Conservation (phyloP, 495 filamentous ascomycete species). For the Tetracladium setigerum region DNA sequence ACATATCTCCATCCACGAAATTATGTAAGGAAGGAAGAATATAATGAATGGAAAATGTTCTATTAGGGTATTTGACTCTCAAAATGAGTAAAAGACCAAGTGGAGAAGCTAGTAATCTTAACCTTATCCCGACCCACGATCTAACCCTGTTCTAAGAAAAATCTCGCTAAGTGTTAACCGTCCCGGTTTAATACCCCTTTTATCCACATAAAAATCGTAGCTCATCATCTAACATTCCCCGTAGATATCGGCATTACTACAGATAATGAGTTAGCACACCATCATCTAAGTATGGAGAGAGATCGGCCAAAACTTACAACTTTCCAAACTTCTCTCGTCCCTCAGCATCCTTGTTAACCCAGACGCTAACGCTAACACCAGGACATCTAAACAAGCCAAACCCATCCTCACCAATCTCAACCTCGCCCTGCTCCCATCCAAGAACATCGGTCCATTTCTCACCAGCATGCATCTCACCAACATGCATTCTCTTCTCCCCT, state of each 20-base stretch:
- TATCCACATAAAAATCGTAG: neutral
- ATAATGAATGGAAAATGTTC: too few species aligned
- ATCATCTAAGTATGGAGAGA: neutral
- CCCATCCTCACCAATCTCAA: conserved; percentile 47
- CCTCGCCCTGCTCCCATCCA: conserved; percentile 33
- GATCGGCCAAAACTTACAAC: conserved; percentile 24
- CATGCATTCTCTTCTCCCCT: conserved; percentile 50
- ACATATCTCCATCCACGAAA: too few species aligned
- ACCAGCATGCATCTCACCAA: conserved; percentile 47
- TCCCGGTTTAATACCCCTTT: neutral
- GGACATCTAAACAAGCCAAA: conserved; percentile 47
- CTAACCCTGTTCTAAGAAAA: too few species aligned
- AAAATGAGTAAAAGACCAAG: too few species aligned
- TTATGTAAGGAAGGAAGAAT: too few species aligned
- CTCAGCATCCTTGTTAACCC: conserved; percentile 49
- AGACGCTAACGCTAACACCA: conserved; percentile 48
- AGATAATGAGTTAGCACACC: conserved; percentile 8
- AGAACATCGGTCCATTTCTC: conserved; percentile 59
- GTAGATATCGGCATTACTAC: conserved; percentile 30
- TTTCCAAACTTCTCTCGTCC: conserved; percentile 40
- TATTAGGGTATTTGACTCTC: too few species aligned
- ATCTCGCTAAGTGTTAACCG: too few species aligned
- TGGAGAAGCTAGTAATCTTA: too few species aligned
- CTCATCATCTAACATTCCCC: conserved; percentile 7
- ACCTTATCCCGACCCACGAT: too few species aligned